Evolutionary conservation across 305 asterid species (phyloP).

Genomic region (Solanum hybrid): DNA sequence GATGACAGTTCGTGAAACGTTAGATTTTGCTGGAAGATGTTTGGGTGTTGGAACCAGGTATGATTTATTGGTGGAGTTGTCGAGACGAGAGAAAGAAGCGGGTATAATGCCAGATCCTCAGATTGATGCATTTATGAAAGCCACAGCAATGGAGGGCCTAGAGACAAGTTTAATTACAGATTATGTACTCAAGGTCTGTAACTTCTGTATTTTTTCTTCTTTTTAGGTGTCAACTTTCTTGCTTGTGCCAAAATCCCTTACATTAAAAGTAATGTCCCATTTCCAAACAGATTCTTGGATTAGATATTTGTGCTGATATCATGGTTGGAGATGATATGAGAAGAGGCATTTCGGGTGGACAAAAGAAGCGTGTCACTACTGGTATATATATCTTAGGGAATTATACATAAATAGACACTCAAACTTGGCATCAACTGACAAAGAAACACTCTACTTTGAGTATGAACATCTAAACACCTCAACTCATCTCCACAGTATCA

Average conservation of each 20-base stretch:
- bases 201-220: background rate
- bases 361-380: slow-evolving; percentile 43
- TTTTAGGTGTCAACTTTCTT: background rate
- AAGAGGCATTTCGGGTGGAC: slow-evolving; percentile 56
- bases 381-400: slow-evolving; percentile 16
- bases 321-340: slow-evolving; percentile 60
- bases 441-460: background rate
- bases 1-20: slow-evolving; percentile 47
- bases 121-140: slow-evolving; percentile 52
- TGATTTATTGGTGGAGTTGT: slow-evolving; percentile 36
- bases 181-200: slow-evolving; percentile 44
- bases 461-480: background rate
- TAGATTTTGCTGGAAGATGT: slow-evolving; percentile 50
- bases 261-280: background rate
- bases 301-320: slow-evolving; percentile 49
- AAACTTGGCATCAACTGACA: background rate
- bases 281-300: slow-evolving; percentile 38
- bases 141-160: slow-evolving; percentile 38
- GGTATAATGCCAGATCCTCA: slow-evolving; percentile 53
- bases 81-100: slow-evolving; percentile 43
- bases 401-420: background rate
- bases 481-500: background rate
- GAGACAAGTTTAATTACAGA: slow-evolving; percentile 47
- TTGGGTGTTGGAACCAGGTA: slow-evolving; percentile 49
- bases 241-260: background rate